A percentile compares a stretch with the other conserved stretches of the same genome.
These are phyloP conservation scores for Carpinus fangiana DNA, from an alignment of 306 rosid species.

Conservation along the genomic window DNA sequence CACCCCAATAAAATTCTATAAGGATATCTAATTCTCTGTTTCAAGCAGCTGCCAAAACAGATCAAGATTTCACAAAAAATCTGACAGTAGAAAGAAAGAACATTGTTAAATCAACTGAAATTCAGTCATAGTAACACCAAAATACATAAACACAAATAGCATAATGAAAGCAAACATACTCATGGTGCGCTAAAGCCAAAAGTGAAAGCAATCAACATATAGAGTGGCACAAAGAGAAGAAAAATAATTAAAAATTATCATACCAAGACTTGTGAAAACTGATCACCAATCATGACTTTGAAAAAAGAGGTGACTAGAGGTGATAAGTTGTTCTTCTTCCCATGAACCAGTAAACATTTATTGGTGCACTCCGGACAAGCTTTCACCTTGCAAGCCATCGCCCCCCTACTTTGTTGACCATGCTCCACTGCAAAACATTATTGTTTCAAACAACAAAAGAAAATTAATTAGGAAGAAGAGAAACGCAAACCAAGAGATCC, in stretches of 20 bases:
- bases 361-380: conserved; percentile 44
- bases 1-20: too few species aligned
- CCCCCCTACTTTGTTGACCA: background rate
- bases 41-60: background rate
- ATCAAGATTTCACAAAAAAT: background rate
- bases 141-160: background rate
- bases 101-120: background rate
- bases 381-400: conserved; percentile 38
- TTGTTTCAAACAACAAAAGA: background rate
- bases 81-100: background rate
- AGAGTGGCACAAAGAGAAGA: conserved; percentile 12
- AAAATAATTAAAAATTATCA: background rate
- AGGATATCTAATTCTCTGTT: background rate
- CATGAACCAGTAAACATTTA: conserved; percentile 41
- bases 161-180: background rate
- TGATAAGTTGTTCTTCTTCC: conserved; percentile 27
- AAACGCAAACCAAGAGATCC: background rate
- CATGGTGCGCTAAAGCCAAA: background rate
- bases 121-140: background rate
- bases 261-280: conserved; percentile 47
- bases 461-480: background rate
- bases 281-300: conserved; percentile 53
- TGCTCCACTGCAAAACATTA: conserved; percentile 1
- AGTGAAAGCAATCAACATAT: background rate
- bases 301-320: conserved; percentile 44